A percentile compares a stretch with the other conserved stretches of the same genome.
Evolutionary conservation across 441 rosid genomes (phyloP).

Genomic region (Gossypium gossypioides): DNA sequence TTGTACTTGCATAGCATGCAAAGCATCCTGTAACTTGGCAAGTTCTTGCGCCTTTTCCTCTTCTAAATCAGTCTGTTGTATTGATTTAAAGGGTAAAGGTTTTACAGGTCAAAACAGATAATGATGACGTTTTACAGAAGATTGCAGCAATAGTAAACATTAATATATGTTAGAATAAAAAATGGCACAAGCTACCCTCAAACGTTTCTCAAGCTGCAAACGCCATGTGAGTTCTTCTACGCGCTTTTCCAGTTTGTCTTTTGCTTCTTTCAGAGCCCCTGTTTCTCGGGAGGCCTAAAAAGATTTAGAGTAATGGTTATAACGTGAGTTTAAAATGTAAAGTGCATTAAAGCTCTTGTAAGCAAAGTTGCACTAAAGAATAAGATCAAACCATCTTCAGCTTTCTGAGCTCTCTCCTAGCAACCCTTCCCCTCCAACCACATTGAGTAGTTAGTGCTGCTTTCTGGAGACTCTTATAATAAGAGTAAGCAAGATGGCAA

Average conservation of each 20-base stretch:
- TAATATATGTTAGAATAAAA: background rate
- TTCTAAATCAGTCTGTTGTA: constrained; percentile 55
- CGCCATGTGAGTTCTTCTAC: constrained; percentile 81
- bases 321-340: constrained; percentile 8
- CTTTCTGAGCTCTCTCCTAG: constrained; percentile 59
- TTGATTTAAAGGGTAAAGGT: constrained; percentile 7
- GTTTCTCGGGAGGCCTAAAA: constrained; percentile 69
- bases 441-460: constrained; percentile 58
- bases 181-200: constrained; percentile 37
- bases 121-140: background rate
- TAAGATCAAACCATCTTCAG: constrained; percentile 56
- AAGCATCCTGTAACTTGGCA: constrained; percentile 56
- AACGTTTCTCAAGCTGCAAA: constrained; percentile 63
- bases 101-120: background rate
- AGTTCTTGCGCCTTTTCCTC: constrained; percentile 65
- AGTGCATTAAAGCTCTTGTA: background rate
- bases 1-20: constrained; percentile 50
- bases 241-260: constrained; percentile 76
- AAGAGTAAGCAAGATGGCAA: constrained; percentile 42
- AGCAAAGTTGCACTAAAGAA: constrained; percentile 5
- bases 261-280: constrained; percentile 79
- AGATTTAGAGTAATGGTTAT: constrained; percentile 22
- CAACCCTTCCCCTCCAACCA: constrained; percentile 81
- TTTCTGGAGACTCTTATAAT: constrained; percentile 58
- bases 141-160: background rate